Evolutionary conservation across 352 stramenopile genomes (phyloP), one percentile per base, ranked within the genome.

Genomic region (Pythium volutum): DNA sequence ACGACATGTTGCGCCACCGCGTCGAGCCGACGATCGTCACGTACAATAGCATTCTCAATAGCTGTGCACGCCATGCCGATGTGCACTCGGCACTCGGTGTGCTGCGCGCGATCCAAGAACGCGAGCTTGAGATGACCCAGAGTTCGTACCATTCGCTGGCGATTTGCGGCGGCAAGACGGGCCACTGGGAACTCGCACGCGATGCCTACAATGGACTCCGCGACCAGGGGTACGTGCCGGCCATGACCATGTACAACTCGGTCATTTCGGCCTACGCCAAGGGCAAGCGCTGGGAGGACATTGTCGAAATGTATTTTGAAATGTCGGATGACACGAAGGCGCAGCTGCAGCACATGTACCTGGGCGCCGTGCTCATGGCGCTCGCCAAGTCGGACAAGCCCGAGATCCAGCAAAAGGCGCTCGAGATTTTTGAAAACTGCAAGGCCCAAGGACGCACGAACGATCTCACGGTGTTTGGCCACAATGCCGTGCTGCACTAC

Each of bases 1-100:
- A 92, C 65, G 85, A 95, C 54, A 89, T 95, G 80, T 70, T 95
- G 39, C 74, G 69, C 49, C 79, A 93, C 62, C 76, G 81, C 23
- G 67, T 91, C 25, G 78, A 93, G 9, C 71, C 82, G 16, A 81
- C 73, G 23, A 88, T 91, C 42, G 66, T 95, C 27, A 91, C 88
- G 55, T 91, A 91, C 77, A 94, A 94, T 67, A 94, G 77, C 59
- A 88, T 94, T 29, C 73, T 95, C 47, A 92, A 93, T 69, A 91
- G 79, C 56, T 95, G 85, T 42, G 85, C 81, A 18, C 81, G 83
- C 27, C 74, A 86, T 5, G 75, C 67, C 6, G 85, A 95, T 59
- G 80, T 79, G 18, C 77, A 91, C 38, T 90, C 82, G 49, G 80
- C 85, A 1, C 33, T 88, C 5, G 82, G 77, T 8, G 79, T 95